Evolutionary conservation across 1,284 basidiomycete species (phyloP).

Genomic region (Malassezia furfur): DNA sequence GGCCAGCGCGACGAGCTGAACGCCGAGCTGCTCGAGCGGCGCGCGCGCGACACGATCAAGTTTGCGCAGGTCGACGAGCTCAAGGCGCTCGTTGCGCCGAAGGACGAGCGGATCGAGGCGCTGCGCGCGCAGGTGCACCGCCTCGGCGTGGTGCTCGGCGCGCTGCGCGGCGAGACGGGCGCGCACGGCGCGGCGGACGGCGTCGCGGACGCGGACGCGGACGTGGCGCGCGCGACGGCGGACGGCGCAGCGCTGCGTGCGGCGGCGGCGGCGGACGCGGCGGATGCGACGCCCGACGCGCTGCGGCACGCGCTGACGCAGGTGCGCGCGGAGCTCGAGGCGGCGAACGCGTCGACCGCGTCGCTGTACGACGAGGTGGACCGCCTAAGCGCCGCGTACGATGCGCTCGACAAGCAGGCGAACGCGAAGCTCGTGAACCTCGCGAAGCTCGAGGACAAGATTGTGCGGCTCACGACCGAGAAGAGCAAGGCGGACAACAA

Average conservation of each 20-base stretch:
- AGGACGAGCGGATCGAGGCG: constrained; percentile 64
- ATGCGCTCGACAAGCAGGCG: constrained; percentile 70
- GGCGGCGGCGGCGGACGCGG: background rate
- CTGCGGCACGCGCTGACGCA: constrained; percentile 12
- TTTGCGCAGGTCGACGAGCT: constrained; percentile 41
- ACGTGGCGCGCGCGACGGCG: background rate
- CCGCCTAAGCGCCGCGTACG: constrained; percentile 75
- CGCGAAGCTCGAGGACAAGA: constrained; percentile 63
- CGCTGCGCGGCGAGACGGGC: constrained; percentile 56
- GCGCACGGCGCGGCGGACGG: background rate
- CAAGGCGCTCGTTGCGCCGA: constrained; percentile 35
- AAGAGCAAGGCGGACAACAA: constrained; percentile 92
- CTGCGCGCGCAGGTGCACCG: constrained; percentile 67
- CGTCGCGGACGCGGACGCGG: background rate
- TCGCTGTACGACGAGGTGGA: constrained; percentile 70
- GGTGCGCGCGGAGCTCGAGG: constrained; percentile 19
- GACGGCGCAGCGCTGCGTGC: background rate
- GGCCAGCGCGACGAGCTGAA: constrained; percentile 27
- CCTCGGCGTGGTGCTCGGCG: constrained; percentile 67
- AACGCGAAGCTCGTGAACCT: constrained; percentile 77
- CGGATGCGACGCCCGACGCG: background rate
- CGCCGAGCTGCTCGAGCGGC: constrained; percentile 36
- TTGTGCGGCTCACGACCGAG: constrained; percentile 52
- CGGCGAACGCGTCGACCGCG: constrained; percentile 36
- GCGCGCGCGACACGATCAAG: constrained; percentile 36